Evolutionary conservation across 257 asterid genomes (phyloP).

Genomic region (Nemophila menziesii): DNA sequence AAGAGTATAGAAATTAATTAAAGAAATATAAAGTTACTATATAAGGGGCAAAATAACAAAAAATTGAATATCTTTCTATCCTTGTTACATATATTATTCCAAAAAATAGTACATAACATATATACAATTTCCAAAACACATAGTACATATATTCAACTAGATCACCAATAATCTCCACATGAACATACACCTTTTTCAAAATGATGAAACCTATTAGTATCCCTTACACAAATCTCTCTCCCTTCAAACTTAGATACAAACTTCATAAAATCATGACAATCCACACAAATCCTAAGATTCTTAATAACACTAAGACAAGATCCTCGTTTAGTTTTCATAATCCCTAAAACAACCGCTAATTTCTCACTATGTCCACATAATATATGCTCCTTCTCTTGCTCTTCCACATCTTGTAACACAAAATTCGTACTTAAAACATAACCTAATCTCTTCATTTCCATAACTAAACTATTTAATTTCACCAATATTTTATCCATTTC

Average conservation of each 20-base stretch:
- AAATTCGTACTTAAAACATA: slow-evolving; percentile 40
- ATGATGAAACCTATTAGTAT: slow-evolving; percentile 79
- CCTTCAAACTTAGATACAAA: slow-evolving; percentile 55
- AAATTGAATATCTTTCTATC: no score
- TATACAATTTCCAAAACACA: not conserved
- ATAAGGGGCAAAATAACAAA: no score
- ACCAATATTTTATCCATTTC: slow-evolving; percentile 56
- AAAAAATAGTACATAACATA: no score
- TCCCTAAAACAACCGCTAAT: slow-evolving; percentile 77
- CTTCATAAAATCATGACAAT: slow-evolving; percentile 71
- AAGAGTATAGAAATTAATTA: no score
- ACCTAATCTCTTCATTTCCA: slow-evolving; percentile 79
- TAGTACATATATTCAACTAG: slow-evolving; percentile 1
- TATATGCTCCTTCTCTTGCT: slow-evolving; percentile 82
- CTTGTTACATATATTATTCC: no score
- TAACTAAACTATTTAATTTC: slow-evolving; percentile 31
- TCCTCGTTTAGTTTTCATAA: slow-evolving; percentile 56
- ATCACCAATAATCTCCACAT: slow-evolving; percentile 85
- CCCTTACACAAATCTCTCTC: slow-evolving; percentile 79
- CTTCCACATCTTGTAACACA: slow-evolving; percentile 90
- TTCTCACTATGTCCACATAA: slow-evolving; percentile 93
- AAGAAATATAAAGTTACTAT: no score
- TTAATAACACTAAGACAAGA: slow-evolving; percentile 60
- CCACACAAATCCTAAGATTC: slow-evolving; percentile 87
- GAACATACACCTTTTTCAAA: slow-evolving; percentile 75